Percentiles rank a stretch among this genome's conserved stretches.
Evolutionary conservation across 2,329 filamentous ascomycete species (phyloP).

Genomic region (Ampelomyces quisqualis): DNA sequence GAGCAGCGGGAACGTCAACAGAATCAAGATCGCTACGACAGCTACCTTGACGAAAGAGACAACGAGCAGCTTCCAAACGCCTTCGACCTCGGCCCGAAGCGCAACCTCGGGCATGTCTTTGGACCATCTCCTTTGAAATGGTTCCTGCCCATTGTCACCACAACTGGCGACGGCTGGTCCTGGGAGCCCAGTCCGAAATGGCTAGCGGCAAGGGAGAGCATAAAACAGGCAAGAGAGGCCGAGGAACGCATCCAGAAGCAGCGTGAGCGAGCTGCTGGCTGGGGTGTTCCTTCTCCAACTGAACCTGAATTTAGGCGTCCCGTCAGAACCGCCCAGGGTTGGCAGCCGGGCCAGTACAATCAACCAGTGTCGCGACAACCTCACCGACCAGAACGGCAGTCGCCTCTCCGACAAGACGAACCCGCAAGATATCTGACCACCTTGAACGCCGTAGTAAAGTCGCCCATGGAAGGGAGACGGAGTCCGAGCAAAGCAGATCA

Average conservation of each 20-base stretch:
- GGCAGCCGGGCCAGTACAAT: slow-evolving; percentile 31
- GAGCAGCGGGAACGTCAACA: slow-evolving; percentile 63
- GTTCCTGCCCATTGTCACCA: slow-evolving; percentile 79
- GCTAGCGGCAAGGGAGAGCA: slow-evolving; percentile 66
- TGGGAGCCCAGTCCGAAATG: slow-evolving; percentile 87
- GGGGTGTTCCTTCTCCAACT: slow-evolving; percentile 55
- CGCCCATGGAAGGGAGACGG: slow-evolving; percentile 38
- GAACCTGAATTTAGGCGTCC: slow-evolving; percentile 40
- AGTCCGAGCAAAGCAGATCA: slow-evolving; percentile 46
- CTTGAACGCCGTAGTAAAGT: slow-evolving; percentile 33
- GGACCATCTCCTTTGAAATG: slow-evolving; percentile 72
- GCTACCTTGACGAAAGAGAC: slow-evolving; percentile 88
- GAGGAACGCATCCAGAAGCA: slow-evolving; percentile 56
- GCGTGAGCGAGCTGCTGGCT: slow-evolving; percentile 66
- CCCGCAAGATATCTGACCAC: slow-evolving; percentile 40
- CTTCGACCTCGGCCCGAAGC: slow-evolving; percentile 83
- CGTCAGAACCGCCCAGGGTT: slow-evolving; percentile 30
- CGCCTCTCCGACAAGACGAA: slow-evolving; percentile 25
- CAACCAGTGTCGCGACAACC: slow-evolving; percentile 31
- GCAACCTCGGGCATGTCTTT: slow-evolving; percentile 80
- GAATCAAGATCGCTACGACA: slow-evolving; percentile 68
- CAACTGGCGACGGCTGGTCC: slow-evolving; percentile 86
- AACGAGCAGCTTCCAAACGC: slow-evolving; percentile 85
- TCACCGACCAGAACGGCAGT: slow-evolving; percentile 37
- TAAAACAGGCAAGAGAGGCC: slow-evolving; percentile 48